Base-by-base conservation (phyloP, 139 green algal species). In the Desmodesmus armatus region DNA sequence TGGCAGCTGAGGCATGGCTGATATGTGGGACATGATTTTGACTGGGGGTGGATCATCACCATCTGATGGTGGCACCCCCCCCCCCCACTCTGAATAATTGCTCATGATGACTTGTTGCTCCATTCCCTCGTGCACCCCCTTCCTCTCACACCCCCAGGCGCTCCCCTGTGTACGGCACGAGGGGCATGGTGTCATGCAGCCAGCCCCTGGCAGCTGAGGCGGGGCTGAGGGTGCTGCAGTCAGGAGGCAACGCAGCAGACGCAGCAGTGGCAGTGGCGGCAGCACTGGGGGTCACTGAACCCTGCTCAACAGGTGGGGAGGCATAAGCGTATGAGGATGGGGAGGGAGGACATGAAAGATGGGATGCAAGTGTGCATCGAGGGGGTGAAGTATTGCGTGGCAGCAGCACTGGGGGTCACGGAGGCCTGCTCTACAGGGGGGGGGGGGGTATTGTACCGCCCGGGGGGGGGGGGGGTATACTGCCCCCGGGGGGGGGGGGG, bases 201-300 rank as follows among this genome's bases (percentile, higher is more conserved):
- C 93, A 96, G 74, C 88, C 93, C 9, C 81, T 95, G 15, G 93
- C 93, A 31, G 83, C 87, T 27, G 90, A 95, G 70, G 93, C 92
- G 21, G 87, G 91, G 13, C 82, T 96, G 58, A 60, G 90, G 0
- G 92, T 95, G 21, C 88, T 96, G 65, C 93, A 92, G 67, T 33
- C 87, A 43, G 93, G 93, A 27, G 93, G 93, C 49, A 96, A 91
- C 63, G 93, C 93, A n/a, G 92, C 92, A n/a, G 93, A 96, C 82
- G 93, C 93, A 29, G 91, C 91, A 19, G 91, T 96, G 27, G 92
- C 93, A 44, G 88, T 95, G 49, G 93, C 92, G 15, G 93, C 92
- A 47, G 89, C 88, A 2, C 87, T 96, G 1, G 91, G 92, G 40
- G 92, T 96, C 51, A 94, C 88, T 25, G 93, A 96, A 71, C 93